Evolutionary conservation across 225 moss, liverwort and hornwort genomes (phyloP).

Genomic region (Lunularia cruciata): DNA sequence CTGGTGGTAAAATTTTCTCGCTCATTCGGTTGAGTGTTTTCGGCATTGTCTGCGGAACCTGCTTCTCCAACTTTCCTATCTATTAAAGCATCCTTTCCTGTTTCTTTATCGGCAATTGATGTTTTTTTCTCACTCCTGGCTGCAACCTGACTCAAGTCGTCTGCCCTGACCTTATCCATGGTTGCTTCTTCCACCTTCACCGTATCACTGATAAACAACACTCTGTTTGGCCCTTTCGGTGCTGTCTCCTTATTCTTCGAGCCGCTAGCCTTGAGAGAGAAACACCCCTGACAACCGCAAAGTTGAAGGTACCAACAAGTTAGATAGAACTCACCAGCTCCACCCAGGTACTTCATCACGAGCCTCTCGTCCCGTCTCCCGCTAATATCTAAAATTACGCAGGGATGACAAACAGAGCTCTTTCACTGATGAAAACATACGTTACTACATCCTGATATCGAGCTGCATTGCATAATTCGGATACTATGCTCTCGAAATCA

Average conservation of each 20-base stretch:
- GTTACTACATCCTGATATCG: neutral
- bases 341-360: neutral
- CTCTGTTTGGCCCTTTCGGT: neutral
- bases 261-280: neutral
- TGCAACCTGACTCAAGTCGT: constrained; percentile 12
- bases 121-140: constrained; percentile 9
- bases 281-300: constrained; percentile 3
- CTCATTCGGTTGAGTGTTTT: constrained; percentile 17
- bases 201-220: neutral
- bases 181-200: neutral
- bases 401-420: neutral
- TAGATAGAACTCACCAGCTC: neutral
- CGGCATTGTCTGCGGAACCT: constrained; percentile 1
- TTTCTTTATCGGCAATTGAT: neutral
- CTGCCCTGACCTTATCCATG: constrained; percentile 21
- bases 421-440: neutral
- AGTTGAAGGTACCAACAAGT: neutral
- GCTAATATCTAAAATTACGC: neutral
- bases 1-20: neutral
- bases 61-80: constrained; percentile 5
- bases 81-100: neutral
- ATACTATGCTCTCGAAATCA: neutral
- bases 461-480: neutral
- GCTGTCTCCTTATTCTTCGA: constrained; percentile 10
- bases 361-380: neutral